Conservation (phyloP, 129 eudicot genomes). For the Tagetes patula region DNA sequence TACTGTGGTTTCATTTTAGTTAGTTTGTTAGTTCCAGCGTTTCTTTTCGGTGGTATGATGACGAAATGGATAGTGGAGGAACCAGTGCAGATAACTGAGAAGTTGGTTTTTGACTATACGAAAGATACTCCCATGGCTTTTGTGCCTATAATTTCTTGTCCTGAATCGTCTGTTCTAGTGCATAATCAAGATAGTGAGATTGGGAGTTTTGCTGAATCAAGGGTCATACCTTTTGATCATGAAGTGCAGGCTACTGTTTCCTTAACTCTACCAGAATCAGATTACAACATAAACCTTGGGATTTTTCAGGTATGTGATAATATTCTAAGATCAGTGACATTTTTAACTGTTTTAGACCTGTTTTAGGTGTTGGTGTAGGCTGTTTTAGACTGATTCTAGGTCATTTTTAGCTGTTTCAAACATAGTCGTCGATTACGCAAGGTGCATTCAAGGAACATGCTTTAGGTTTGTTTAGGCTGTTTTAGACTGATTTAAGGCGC, state of each 20-base stretch:
- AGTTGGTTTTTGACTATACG: slow-evolving; percentile 66
- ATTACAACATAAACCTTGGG: slow-evolving; percentile 86
- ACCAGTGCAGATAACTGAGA: slow-evolving; percentile 52
- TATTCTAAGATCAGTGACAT: neutral
- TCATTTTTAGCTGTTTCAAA: too few relatives aligned
- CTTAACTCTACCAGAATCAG: slow-evolving; percentile 76
- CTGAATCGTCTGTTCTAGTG: slow-evolving; percentile 23
- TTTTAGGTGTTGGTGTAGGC: too few relatives aligned
- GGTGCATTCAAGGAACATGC: too few relatives aligned
- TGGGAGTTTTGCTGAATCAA: slow-evolving; percentile 30
- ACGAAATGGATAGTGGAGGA: slow-evolving; percentile 59
- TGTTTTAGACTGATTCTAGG: too few relatives aligned
- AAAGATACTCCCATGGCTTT: slow-evolving; percentile 67
- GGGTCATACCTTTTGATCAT: slow-evolving; percentile 56
- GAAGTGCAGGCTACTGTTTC: slow-evolving; percentile 67
- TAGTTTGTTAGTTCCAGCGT: slow-evolving; percentile 51
- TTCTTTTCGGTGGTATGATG: slow-evolving; percentile 60
- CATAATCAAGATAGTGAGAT: slow-evolving; percentile 32
- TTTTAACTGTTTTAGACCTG: too few relatives aligned
- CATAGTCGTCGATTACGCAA: too few relatives aligned
- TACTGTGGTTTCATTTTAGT: slow-evolving; percentile 61
- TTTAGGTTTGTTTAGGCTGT: too few relatives aligned
- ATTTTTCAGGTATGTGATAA: slow-evolving; percentile 68
- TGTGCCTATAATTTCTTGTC: slow-evolving; percentile 55
- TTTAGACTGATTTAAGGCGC: too few relatives aligned